Evolutionary conservation across 2,329 filamentous ascomycete species (phyloP), one percentile per base, ranked within the genome.

Genomic region (Colletotrichum navitas): DNA sequence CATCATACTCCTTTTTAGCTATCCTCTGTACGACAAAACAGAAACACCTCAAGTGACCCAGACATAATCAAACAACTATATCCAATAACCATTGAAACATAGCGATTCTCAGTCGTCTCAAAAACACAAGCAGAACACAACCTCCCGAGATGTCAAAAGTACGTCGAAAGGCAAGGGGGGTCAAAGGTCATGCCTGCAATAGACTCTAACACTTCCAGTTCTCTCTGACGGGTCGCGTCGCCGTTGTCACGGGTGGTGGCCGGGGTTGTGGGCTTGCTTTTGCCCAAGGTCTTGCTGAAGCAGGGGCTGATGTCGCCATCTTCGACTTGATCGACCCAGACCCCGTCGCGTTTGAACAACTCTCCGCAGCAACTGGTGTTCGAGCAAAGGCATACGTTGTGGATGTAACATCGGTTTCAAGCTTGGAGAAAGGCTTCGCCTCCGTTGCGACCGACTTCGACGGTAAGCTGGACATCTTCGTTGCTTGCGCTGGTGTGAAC

Each of bases 141-240:
- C 32, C 21, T 1, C 10, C 2, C 2, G 34, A n/a, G 2, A 55
- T 55, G 51, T 55, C 51, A n/a, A 55, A 55, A 14, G 51, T 55
- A 55, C 5, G 29, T 34, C 4, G 21, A n/a, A 55, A 14, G 29
- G 1, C 18, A 55, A 10, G 14, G 26, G 18, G 14, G 7, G 29
- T 8, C 24, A 3, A 11, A 11, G 1, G 29, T 11, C 8, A n/a
- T n/a, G 8, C 4, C 16, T 32, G 6, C 11, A 51, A 14, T 11
- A 6, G 10, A 24, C 52, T 32, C 70, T 74, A 26, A 66, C 52
- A 4, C 12, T 0, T 16, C 0, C 56, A 86, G 84, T 87, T 88
- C 72, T 85, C 84, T 0, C 77, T 88, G 5, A 80, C 83, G 71
- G 85, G 84, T 24, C 83, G 85, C 36, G 85, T 81, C 5, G 83